A percentile compares a stretch with the other conserved stretches of the same genome.
These are phyloP conservation scores for Termitomyces sp. DNA, from an alignment of 1,284 basidiomycete species.

Conservation along the genomic window DNA sequence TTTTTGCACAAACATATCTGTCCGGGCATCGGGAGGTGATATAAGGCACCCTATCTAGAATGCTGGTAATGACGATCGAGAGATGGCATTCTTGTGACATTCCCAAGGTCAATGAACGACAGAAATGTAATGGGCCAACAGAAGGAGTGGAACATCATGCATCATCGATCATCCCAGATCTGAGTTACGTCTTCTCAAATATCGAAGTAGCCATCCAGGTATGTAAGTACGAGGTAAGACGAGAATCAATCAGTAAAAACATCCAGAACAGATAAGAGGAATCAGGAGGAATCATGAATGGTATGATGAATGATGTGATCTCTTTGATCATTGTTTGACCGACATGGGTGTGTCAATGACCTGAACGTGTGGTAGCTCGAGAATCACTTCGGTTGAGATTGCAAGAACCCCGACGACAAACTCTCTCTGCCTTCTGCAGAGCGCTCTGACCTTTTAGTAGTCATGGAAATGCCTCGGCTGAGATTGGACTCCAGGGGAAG, in stretches of 20 bases:
- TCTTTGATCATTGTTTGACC: constrained; percentile 1
- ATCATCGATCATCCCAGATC: no score
- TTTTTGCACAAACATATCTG: no score
- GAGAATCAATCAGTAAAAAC: not conserved
- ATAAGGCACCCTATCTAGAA: not conserved
- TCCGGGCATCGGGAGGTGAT: not conserved
- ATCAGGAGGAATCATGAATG: not conserved
- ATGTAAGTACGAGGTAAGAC: not conserved
- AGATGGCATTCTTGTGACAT: not conserved
- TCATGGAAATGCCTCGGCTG: not conserved
- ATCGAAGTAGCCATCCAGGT: not conserved
- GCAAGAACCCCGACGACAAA: constrained; percentile 1
- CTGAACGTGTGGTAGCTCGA: constrained; percentile 3
- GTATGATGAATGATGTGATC: not conserved
- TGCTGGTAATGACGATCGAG: no score
- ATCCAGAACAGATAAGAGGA: not conserved
- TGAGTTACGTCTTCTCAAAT: not conserved
- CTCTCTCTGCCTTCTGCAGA: constrained; percentile 4
- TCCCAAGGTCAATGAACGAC: not conserved
- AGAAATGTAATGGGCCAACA: not conserved
- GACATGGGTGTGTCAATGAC: not conserved
- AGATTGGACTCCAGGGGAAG: constrained; percentile 4
- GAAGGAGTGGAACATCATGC: not conserved
- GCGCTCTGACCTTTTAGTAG: not conserved
- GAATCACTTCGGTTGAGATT: constrained; percentile 9